These are phyloP conservation scores for Candida glaebosa DNA, from an alignment of 805 yeast genomes.

Conservation along the genomic window DNA sequence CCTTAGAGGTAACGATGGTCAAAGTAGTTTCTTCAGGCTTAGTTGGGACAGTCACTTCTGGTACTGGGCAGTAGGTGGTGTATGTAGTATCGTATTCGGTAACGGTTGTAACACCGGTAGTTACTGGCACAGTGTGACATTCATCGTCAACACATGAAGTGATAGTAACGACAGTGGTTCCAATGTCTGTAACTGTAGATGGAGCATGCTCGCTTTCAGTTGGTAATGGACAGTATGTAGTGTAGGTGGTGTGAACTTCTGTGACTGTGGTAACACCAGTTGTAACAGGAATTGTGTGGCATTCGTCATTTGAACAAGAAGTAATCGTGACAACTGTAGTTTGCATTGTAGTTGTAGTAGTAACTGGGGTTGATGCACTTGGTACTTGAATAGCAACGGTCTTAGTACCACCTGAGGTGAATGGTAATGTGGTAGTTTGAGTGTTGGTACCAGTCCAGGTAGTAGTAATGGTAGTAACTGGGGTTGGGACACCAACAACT, in stretches of 20 bases:
- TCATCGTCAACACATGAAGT: conserved; percentile 35
- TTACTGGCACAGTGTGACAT: conserved; percentile 25
- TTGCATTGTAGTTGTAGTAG: conserved; percentile 11
- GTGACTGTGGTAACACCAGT: conserved; percentile 25
- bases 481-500: neutral
- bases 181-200: conserved; percentile 12
- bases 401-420: conserved; percentile 7
- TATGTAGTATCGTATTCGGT: conserved; percentile 17
- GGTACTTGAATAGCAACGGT: conserved; percentile 12
- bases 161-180: conserved; percentile 29
- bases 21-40: conserved; percentile 6
- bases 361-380: conserved; percentile 6
- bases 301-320: conserved; percentile 24
- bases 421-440: conserved; percentile 6
- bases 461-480: neutral
- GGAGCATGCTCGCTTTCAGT: conserved; percentile 4
- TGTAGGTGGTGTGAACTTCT: conserved; percentile 33
- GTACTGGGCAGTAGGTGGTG: conserved; percentile 19
- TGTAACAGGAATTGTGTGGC: conserved; percentile 19
- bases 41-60: conserved; percentile 3
- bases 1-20: conserved; percentile 18
- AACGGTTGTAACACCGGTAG: conserved; percentile 30
- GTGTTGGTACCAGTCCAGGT: neutral
- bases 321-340: conserved; percentile 26
- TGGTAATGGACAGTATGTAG: conserved; percentile 36